These are phyloP conservation scores for Cladophialophora yegresii DNA, from an alignment of 2,329 filamentous ascomycete species.

Conservation along the genomic window DNA sequence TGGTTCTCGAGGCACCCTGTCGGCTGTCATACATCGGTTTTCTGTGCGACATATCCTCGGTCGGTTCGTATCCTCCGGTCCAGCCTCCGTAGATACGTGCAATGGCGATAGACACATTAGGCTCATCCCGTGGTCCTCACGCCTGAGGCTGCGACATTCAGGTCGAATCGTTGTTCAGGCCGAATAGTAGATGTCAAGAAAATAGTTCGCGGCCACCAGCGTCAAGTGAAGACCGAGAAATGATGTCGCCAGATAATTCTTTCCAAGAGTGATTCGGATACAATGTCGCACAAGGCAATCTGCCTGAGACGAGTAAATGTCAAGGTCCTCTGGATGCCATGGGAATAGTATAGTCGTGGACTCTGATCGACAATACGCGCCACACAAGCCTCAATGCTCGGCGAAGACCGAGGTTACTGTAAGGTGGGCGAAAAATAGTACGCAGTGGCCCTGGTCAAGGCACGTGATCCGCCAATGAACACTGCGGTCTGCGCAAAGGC, in stretches of 20 bases:
- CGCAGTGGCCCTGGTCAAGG: not conserved
- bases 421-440: not conserved
- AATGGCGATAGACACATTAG: constrained; percentile 6
- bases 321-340: constrained; percentile 3
- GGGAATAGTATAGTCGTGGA: constrained; percentile 9
- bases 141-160: not conserved
- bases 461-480: constrained; percentile 24
- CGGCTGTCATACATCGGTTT: constrained; percentile 28
- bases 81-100: constrained; percentile 15
- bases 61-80: not conserved
- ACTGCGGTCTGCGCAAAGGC: not conserved
- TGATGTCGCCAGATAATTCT: constrained; percentile 3
- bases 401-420: constrained; percentile 20
- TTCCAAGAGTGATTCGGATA: constrained; percentile 3
- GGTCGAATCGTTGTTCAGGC: not conserved
- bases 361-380: constrained; percentile 22
- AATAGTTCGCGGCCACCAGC: not conserved
- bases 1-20: constrained; percentile 26
- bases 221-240: not conserved
- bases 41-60: constrained; percentile 29
- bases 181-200: not conserved
- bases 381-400: constrained; percentile 19
- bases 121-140: constrained; percentile 22
- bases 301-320: constrained; percentile 22
- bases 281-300: constrained; percentile 25